These are phyloP conservation scores for Kodamaea restingae DNA, from an alignment of 805 yeast genomes.

Conservation along the genomic window DNA sequence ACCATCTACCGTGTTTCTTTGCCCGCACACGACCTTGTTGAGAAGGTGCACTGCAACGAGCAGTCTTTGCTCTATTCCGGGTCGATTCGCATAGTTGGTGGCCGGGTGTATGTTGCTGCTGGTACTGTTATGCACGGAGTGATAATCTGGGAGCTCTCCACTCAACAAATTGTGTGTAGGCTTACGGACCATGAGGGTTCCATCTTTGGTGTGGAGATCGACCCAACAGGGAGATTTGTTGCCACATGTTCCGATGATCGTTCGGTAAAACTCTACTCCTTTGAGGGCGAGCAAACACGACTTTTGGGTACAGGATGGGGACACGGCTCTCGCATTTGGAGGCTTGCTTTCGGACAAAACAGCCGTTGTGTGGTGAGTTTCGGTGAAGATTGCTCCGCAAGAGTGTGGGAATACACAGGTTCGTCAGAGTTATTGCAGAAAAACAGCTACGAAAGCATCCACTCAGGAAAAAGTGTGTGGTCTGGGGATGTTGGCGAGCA, in stretches of 20 bases:
- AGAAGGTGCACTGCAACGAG: conserved; percentile 51
- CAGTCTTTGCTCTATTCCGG: conserved; percentile 89
- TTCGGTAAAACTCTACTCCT: conserved; percentile 73
- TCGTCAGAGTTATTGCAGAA: conserved; percentile 33
- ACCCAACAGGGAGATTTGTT: conserved; percentile 49
- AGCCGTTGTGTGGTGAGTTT: conserved; percentile 48
- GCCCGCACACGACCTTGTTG: conserved; percentile 25
- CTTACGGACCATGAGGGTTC: conserved; percentile 86
- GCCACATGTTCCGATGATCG: conserved; percentile 93
- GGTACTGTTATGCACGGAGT: conserved; percentile 94
- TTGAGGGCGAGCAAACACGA: conserved; percentile 41
- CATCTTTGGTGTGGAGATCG: conserved; percentile 73
- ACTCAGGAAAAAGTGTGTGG: conserved; percentile 88
- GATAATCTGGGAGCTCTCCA: conserved; percentile 62
- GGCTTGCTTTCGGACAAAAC: conserved; percentile 50
- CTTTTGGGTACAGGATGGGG: conserved; percentile 89
- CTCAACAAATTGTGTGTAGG: conserved; percentile 43
- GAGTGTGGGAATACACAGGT: conserved; percentile 60
- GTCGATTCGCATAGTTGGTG: conserved; percentile 48
- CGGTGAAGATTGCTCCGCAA: conserved; percentile 79
- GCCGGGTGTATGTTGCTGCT: conserved; percentile 60
- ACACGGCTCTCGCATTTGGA: conserved; percentile 93
- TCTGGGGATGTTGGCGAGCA: conserved; percentile 53
- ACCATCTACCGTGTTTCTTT: conserved; percentile 40
- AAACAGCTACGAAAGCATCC: conserved; percentile 57